These are phyloP conservation scores for Juglanconis juglandina DNA, from an alignment of 2,329 filamentous ascomycete genomes.

Conservation along the genomic window DNA sequence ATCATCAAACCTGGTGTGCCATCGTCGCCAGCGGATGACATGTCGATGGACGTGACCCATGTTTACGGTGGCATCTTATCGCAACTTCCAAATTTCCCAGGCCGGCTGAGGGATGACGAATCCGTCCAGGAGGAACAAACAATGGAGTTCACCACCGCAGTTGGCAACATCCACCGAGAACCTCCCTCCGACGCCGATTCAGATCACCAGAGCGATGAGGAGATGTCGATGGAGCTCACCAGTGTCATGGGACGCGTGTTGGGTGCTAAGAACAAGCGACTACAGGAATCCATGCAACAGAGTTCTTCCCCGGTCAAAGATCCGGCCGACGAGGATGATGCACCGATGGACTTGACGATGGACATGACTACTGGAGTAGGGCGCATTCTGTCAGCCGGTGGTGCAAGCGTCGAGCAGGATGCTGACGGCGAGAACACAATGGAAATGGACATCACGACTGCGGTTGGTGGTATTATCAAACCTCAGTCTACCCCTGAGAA, in stretches of 20 bases:
- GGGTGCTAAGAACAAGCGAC: constrained; percentile 17
- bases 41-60: constrained; percentile 93
- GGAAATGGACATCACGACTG: constrained; percentile 67
- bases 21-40: constrained; percentile 52
- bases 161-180: constrained; percentile 63
- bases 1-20: constrained; percentile 31
- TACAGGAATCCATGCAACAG: constrained; percentile 14
- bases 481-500: constrained; percentile 34
- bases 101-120: constrained; percentile 27
- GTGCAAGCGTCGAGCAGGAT: constrained; percentile 30
- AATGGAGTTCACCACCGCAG: constrained; percentile 81
- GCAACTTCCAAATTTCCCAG: constrained; percentile 23
- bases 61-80: constrained; percentile 76
- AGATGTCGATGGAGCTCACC: constrained; percentile 78
- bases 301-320: constrained; percentile 22
- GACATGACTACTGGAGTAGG: constrained; percentile 61
- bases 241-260: constrained; percentile 59
- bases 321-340: constrained; percentile 25
- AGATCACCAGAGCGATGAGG: constrained; percentile 52
- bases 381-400: constrained; percentile 43
- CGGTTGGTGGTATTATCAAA: constrained; percentile 60
- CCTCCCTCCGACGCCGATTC: constrained; percentile 30
- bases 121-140: constrained; percentile 55
- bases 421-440: constrained; percentile 42
- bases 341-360: constrained; percentile 47